A percentile compares a stretch with the other conserved stretches of the same genome.
Evolutionary conservation across 148 eudicot genomes (phyloP).

Genomic region (Rhododendron vialii): DNA sequence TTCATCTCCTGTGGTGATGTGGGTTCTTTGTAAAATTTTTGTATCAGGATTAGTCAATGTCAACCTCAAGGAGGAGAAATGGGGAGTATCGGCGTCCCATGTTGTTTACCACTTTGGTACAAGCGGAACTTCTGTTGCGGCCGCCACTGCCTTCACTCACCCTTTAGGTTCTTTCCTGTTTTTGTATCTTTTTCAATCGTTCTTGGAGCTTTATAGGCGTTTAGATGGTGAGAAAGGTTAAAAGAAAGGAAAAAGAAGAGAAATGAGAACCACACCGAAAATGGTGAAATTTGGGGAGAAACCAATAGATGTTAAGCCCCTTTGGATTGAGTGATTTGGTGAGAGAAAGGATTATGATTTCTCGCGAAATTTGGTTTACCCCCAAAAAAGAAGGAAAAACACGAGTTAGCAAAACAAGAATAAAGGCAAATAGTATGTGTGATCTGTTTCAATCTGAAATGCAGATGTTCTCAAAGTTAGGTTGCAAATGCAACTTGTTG

Average conservation of each 20-base stretch:
- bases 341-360: not conserved
- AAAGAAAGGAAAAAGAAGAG: not conserved
- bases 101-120: slow-evolving; percentile 70
- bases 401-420: not conserved
- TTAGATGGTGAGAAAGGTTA: not conserved
- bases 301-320: not conserved
- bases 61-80: slow-evolving; percentile 27
- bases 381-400: not conserved
- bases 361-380: not conserved
- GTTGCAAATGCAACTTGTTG: slow-evolving; percentile 96
- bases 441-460: slow-evolving; percentile 14
- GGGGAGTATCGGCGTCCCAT: slow-evolving; percentile 47
- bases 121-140: slow-evolving; percentile 74
- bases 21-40: not conserved
- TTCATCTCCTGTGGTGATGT: not conserved
- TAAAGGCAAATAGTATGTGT: not conserved
- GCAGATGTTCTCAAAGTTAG: slow-evolving; percentile 97
- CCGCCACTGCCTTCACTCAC: slow-evolving; percentile 77
- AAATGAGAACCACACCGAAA: not conserved
- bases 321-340: not conserved
- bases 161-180: slow-evolving; percentile 60
- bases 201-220: not conserved
- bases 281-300: not conserved
- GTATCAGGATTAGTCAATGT: slow-evolving; percentile 5
- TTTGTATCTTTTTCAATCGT: not conserved